A percentile compares a stretch with the other conserved stretches of the same genome.
Conservation (phyloP, 2,329 filamentous ascomycete species). For the Didymella keratinophila region DNA sequence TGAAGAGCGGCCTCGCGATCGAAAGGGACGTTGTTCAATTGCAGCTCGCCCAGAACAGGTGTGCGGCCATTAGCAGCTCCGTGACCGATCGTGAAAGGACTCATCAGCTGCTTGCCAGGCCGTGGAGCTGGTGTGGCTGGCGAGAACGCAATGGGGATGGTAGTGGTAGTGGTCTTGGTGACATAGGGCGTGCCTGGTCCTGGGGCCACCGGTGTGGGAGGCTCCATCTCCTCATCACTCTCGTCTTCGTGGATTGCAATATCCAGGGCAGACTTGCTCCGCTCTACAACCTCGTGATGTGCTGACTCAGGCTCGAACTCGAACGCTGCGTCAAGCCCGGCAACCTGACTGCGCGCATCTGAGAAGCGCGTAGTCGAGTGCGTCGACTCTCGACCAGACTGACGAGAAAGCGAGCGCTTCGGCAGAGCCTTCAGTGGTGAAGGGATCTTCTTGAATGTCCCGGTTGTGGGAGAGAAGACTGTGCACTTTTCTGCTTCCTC, state of each 20-base stretch:
- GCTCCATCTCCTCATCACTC: constrained; percentile 39
- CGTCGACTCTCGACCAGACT: constrained; percentile 22
- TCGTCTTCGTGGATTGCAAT: constrained; percentile 48
- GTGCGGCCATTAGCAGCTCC: constrained; percentile 40
- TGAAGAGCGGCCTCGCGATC: constrained; percentile 76
- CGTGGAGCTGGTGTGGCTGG: constrained; percentile 48
- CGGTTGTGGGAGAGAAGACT: constrained; percentile 49
- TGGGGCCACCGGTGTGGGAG: constrained; percentile 33
- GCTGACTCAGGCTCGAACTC: constrained; percentile 19
- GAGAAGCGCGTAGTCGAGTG: constrained; percentile 33
- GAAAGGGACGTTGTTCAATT: constrained; percentile 48
- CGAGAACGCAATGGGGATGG: constrained; percentile 58
- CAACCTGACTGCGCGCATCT: constrained; percentile 31
- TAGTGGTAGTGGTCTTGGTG: constrained; percentile 55
- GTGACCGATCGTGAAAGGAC: constrained; percentile 49
- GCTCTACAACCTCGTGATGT: constrained; percentile 3
- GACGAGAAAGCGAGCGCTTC: constrained; percentile 25
- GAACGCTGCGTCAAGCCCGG: constrained; percentile 17
- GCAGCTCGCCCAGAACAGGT: constrained; percentile 44
- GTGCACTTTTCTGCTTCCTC: constrained; percentile 33
- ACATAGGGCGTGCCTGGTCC: constrained; percentile 46
- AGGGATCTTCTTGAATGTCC: constrained; percentile 47
- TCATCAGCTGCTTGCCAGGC: constrained; percentile 36
- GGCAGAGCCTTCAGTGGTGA: constrained; percentile 40
- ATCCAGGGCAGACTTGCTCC: constrained; percentile 25